Percentiles rank a stretch among this genome's conserved stretches.
Evolutionary conservation across 805 yeast species (phyloP).

Genomic region (Metschnikowia shivogae): DNA sequence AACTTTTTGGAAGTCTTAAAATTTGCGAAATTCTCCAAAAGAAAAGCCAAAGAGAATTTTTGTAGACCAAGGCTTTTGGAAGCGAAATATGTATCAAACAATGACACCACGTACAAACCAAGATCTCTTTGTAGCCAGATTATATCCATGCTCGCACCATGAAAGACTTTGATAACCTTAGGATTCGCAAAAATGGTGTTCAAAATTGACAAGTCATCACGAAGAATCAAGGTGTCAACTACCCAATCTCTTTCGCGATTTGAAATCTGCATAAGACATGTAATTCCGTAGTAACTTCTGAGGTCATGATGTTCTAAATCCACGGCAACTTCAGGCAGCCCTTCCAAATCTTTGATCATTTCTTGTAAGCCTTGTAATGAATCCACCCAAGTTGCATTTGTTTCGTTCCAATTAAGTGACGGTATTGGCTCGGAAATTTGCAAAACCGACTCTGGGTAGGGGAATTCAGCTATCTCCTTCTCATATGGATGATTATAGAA

Average conservation of each 20-base stretch:
- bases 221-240: conserved; percentile 74
- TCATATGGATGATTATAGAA: conserved; percentile 74
- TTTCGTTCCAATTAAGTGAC: conserved; percentile 60
- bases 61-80: conserved; percentile 76
- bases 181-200: conserved; percentile 84
- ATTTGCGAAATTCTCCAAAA: conserved; percentile 73
- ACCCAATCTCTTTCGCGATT: conserved; percentile 79
- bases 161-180: conserved; percentile 76
- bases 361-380: conserved; percentile 44
- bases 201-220: conserved; percentile 64
- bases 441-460: conserved; percentile 60
- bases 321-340: conserved; percentile 69
- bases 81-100: conserved; percentile 93
- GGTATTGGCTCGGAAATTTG: conserved; percentile 40
- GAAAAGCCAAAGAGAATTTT: conserved; percentile 76
- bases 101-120: conserved; percentile 82
- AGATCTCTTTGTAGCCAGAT: conserved; percentile 95
- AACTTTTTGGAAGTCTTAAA: conserved; percentile 91
- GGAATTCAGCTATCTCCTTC: conserved; percentile 63
- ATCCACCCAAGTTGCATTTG: conserved; percentile 71
- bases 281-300: conserved; percentile 85
- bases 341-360: conserved; percentile 52
- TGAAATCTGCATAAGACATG: conserved; percentile 90
- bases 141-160: conserved; percentile 96
- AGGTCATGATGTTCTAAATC: conserved; percentile 96